Base-by-base conservation (phyloP, 495 filamentous ascomycete genomes). In the Penicillium lividum region DNA sequence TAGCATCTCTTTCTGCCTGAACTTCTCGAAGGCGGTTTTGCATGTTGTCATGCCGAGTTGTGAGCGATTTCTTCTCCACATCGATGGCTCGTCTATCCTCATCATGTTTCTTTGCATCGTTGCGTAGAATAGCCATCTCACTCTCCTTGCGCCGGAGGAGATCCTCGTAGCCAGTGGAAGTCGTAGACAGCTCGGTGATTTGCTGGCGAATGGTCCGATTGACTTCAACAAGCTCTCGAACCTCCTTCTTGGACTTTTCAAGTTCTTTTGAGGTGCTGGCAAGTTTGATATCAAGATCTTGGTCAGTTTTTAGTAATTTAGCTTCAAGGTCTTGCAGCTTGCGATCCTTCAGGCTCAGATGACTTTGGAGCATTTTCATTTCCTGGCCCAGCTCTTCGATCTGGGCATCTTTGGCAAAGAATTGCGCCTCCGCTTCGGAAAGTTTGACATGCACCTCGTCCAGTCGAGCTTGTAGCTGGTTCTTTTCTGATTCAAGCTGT, bases 101-200 rank as follows among this genome's bases (percentile, higher is more conserved):
- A 60, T 92, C 88, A 57, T 85, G 82, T 57, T 86, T 89, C 69
- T 88, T 90, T 36, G 88, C 82, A 67, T 98, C 94, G 1, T 88
- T 84, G 49, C 91, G 88, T 22, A 98, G 80, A 53, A 98, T 79
- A 1, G 88, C 82, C 40, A 98, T 79, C 65, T 98, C 94, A 71
- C 93, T 96, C 65, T 98, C 95, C 69, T 98, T 98, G 51, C 89
- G 86, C 25, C 91, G 78, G 16, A 98, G 86, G 51, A 97, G 82
- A 65, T 97, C 94, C 68, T 98, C 94, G 59, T 96, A 98, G 62
- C 89, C 86, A 1, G 93, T 96, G 0, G 94, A 98, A 0, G 95
- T 98, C 27, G 89, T 84, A 3, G 94, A 93, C 9, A 98, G 80
- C 62, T 97, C 89, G 0, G 88, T 82, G 40, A 98, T 83, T 61